Evolutionary conservation across 2,329 filamentous ascomycete genomes (phyloP).

Genomic region (Diaporthe velutina): DNA sequence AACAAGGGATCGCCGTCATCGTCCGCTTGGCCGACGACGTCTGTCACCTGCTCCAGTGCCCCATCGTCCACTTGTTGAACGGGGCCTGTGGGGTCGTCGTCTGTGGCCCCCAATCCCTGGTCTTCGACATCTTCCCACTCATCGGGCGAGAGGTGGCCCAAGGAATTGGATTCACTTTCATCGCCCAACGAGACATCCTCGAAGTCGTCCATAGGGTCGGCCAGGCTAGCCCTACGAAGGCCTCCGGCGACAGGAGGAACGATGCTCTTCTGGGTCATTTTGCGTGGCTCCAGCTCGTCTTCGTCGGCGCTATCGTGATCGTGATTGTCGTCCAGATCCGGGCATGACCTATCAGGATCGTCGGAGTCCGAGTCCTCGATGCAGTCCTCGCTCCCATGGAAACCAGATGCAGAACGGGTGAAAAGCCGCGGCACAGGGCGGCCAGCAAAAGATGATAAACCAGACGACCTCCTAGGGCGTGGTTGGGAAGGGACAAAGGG

Average conservation of each 20-base stretch:
- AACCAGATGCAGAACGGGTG: slow-evolving; percentile 27
- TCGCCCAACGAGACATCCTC: slow-evolving; percentile 38
- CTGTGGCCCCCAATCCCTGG: not conserved
- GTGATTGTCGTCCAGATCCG: slow-evolving; percentile 11
- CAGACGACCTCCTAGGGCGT: slow-evolving; percentile 39
- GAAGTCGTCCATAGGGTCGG: slow-evolving; percentile 30
- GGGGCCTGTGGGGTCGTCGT: slow-evolving; percentile 25
- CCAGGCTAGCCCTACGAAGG: not conserved
- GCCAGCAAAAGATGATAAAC: slow-evolving; percentile 32
- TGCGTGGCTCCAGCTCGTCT: slow-evolving; percentile 21
- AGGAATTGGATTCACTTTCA: slow-evolving; percentile 25
- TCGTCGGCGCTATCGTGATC: slow-evolving; percentile 25
- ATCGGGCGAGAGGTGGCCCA: slow-evolving; percentile 31
- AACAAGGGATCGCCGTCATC: slow-evolving; percentile 24
- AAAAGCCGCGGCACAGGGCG: slow-evolving; percentile 30
- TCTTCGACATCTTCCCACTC: slow-evolving; percentile 38
- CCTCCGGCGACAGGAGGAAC: not conserved
- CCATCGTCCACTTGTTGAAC: slow-evolving; percentile 39
- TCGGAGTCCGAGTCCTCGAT: slow-evolving; percentile 22
- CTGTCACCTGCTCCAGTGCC: not conserved
- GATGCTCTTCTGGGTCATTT: not conserved
- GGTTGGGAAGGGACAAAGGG: slow-evolving; percentile 40
- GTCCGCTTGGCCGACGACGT: slow-evolving; percentile 36
- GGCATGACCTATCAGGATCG: not conserved
- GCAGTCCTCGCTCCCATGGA: slow-evolving; percentile 14